Evolutionary conservation across 139 green algal species (phyloP), one percentile per base, ranked within the genome.

Genomic region (Spirogloea muscicola): DNA sequence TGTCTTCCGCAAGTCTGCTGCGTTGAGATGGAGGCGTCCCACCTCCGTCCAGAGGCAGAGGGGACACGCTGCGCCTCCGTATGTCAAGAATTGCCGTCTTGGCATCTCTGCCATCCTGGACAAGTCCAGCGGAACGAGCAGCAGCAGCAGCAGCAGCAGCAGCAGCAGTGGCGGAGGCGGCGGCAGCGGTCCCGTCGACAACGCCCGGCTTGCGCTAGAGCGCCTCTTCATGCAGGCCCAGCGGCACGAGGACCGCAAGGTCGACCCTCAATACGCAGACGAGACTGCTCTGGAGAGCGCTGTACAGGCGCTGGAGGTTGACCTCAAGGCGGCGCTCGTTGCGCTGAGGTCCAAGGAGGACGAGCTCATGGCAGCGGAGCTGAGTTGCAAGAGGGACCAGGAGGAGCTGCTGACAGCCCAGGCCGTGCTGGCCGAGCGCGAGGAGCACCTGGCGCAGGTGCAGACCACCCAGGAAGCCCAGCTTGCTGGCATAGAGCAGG

Each of bases 151-250:
- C n/a, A n/a, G 43, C 43, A 27, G 49, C 49, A 59, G 13, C 33
- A 29, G 43, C 43, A 27, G 49, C 49, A 59, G 13, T 59, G 49
- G 49, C 59, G 33, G 38, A 52, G 59, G 27, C 27, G 37, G 43
- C 37, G 42, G 3, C n/a, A n/a, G n/a, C n/a, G n/a, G 59, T 25
- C 27, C 39, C 31, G 62, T 31, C 2, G 62, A 71, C 16, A 31
- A 36, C 25, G 39, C 62, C 25, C 27, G 62, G 25, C n/a, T 21
- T 27, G 62, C 34, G 31, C 62, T 71, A 36, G 62, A 71, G 44
- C 60, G 70, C 13, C 70, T 79, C 3, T 79, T 65, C 5, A 13
- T 27, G 29, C 70, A 79, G 33, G 70, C 70, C 16, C 70, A 79
- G 58, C 51, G 40, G 43, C 43, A 79, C 27, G 70, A 79, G 61